Evolutionary conservation across 306 rosid genomes (phyloP), one percentile per base, ranked within the genome.

Genomic region (Sicyos edulis): DNA sequence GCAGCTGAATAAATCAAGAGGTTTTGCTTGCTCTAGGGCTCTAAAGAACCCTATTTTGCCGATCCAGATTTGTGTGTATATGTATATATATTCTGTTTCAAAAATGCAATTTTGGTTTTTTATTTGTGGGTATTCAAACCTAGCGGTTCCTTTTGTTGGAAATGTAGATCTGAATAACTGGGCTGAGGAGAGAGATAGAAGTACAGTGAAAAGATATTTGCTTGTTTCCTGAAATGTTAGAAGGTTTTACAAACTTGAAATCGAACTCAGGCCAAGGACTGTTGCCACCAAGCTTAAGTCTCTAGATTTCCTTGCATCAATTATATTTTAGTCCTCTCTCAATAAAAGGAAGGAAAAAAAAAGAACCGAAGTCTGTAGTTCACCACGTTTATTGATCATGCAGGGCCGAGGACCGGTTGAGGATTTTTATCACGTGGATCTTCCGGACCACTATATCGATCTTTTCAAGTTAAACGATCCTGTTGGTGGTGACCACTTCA

Each of bases 401-500:
- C 82, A 92, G 99, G 99, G 99, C 17, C 96, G 99, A 20, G 99
- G 96, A 1, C 99, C 99, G 0, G 74, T 89, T 37, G 85, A 81
- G 44, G 96, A 93, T 74, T 91, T 89, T 79, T 21, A 60, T 54
- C 52, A 10, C 12, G 75, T 88, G 57, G 97, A 60, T 79, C 86
- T 93, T 77, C 97, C 99, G 4, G 83, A 67, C 70, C 83, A 86
- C 83, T 87, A 85, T 88, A 45, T 79, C n/a, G 91, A 93, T 77
- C 83, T 82, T 64, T 91, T 93, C 83, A 88, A 56, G 80, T 7
- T 87, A 64, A 63, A 86, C 70, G 99, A 93, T 59, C 97, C 99
- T 0, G 44, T 93, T 29, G 99, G 99, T 69, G 99, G 99, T 4
- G 99, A 91, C 58, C 99, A 93, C 84, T 89, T 87, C 74, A 93